Evolutionary conservation across 1,139 yeast genomes (phyloP).

Genomic region (Hyphopichia khmerensis): DNA sequence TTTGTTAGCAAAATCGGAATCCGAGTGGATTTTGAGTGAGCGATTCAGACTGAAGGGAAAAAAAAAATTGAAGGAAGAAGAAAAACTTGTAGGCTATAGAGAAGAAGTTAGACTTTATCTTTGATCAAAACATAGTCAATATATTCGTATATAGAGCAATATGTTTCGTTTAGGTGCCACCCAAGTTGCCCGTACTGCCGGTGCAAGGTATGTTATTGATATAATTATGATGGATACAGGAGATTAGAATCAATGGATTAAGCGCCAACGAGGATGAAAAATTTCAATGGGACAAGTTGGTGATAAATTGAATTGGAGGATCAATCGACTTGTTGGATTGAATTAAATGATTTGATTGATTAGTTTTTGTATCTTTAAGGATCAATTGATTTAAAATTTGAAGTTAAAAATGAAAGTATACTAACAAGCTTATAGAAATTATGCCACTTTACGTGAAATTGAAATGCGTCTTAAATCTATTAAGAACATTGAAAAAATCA

Average conservation of each 20-base stretch:
- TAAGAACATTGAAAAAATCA: slow-evolving; percentile 97
- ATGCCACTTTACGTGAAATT: slow-evolving; percentile 98
- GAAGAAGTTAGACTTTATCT: neutral
- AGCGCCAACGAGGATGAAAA: too few relatives aligned
- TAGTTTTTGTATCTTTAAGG: too few relatives aligned
- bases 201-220: slow-evolving; percentile 54
- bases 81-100: neutral
- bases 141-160: slow-evolving; percentile 8
- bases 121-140: too few relatives aligned
- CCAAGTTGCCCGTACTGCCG: slow-evolving; percentile 57
- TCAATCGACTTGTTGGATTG: too few relatives aligned
- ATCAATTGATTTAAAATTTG: too few relatives aligned
- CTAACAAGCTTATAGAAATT: slow-evolving; percentile 57
- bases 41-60: neutral
- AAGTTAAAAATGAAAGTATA: too few relatives aligned
- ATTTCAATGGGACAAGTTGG: too few relatives aligned
- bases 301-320: too few relatives aligned
- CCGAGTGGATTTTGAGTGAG: slow-evolving; percentile 4
- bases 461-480: slow-evolving; percentile 97
- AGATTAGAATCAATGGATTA: too few relatives aligned
- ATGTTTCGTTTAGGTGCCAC: slow-evolving; percentile 70
- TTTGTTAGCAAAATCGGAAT: slow-evolving; percentile 7
- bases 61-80: neutral
- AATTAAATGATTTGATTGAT: too few relatives aligned
- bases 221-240: too few relatives aligned